Evolutionary conservation across 306 rosid species (phyloP), one percentile per base, ranked within the genome.

Genomic region (Geum urbanum): DNA sequence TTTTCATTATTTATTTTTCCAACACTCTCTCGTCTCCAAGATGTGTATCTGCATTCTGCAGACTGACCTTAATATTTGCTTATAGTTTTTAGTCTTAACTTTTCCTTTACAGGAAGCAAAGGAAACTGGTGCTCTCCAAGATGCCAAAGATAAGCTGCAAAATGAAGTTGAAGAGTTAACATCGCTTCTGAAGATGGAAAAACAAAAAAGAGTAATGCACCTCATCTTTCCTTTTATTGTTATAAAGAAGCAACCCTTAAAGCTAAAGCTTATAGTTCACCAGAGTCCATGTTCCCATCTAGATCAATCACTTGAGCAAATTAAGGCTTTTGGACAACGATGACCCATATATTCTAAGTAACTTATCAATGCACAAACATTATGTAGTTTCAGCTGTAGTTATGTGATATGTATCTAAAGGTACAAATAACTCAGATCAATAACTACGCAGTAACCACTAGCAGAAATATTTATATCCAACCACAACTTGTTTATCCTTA

Each of bases 101-200:
- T 51, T 4, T 37, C 65, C 51, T 39, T 54, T 74, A 63, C 80
- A 94, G 99, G 99, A 96, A 70, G 96, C 99, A 50, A 91, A 75
- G 83, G 97, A 94, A 81, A 20, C 96, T 47, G 89, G 90, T 81
- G 99, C 88, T 72, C 92, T 94, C 45, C 90, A 91, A 83, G 96
- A 88, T 70, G 97, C 99, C 20, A 94, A 88, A 82, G 48, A 45
- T 67, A 76, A 81, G 81, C 85, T 94, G 71, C 96, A 91, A 86
- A 80, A 85, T 81, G 81, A 94, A 83, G 98, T 94, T 74, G 86
- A 90, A 85, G 98, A 88, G 75, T 80, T 94, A 79, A 88, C 78
- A 46, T 81, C 46, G 77, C 70, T 72, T 54, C 79, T 90, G 76
- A 75, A 92, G 81, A 67, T 74, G 66, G 98, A 92, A 88, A 85